Percentiles rank a stretch among this genome's conserved stretches.
These are phyloP conservation scores for Botrytis pseudocinerea DNA, from an alignment of 2,329 filamentous ascomycete genomes.

Conservation along the genomic window DNA sequence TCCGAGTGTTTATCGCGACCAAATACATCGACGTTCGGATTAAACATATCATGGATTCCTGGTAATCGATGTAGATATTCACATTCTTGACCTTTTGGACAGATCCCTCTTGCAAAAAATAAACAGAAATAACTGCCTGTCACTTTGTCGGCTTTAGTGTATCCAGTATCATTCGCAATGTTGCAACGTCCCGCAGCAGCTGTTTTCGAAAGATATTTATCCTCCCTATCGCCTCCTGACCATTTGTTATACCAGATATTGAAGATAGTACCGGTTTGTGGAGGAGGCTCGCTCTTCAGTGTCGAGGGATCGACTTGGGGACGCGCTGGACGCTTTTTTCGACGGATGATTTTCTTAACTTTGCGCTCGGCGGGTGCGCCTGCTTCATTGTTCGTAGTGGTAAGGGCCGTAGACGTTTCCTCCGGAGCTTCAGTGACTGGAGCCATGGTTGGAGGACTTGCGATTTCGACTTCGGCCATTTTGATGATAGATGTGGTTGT, in stretches of 20 bases:
- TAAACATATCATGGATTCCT: slow-evolving; percentile 83
- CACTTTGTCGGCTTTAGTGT: slow-evolving; percentile 74
- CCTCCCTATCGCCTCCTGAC: slow-evolving; percentile 91
- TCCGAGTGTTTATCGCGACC: slow-evolving; percentile 89
- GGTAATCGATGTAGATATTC: slow-evolving; percentile 91
- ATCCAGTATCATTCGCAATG: slow-evolving; percentile 75
- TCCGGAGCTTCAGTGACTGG: slow-evolving; percentile 25
- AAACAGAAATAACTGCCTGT: slow-evolving; percentile 88
- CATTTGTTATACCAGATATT: slow-evolving; percentile 99
- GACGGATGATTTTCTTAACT: slow-evolving; percentile 88
- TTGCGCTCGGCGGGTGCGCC: slow-evolving; percentile 48
- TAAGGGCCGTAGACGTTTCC: slow-evolving; percentile 33
- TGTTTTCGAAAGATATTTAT: slow-evolving; percentile 82
- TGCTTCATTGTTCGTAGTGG: slow-evolving; percentile 36
- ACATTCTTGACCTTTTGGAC: slow-evolving; percentile 88
- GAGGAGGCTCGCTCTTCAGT: slow-evolving; percentile 80
- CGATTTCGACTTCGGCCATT: slow-evolving; percentile 37
- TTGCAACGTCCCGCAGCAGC: slow-evolving; percentile 85
- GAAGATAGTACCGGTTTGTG: slow-evolving; percentile 92
- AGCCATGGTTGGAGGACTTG: slow-evolving; percentile 32
- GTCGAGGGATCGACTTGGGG: slow-evolving; percentile 86
- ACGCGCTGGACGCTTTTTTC: slow-evolving; percentile 85
- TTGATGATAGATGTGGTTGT: slow-evolving; percentile 23
- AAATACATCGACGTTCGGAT: slow-evolving; percentile 93
- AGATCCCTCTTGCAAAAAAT: slow-evolving; percentile 80